These are phyloP conservation scores for Asterella californica DNA, from an alignment of 225 moss, liverwort and hornwort genomes.

Conservation along the genomic window DNA sequence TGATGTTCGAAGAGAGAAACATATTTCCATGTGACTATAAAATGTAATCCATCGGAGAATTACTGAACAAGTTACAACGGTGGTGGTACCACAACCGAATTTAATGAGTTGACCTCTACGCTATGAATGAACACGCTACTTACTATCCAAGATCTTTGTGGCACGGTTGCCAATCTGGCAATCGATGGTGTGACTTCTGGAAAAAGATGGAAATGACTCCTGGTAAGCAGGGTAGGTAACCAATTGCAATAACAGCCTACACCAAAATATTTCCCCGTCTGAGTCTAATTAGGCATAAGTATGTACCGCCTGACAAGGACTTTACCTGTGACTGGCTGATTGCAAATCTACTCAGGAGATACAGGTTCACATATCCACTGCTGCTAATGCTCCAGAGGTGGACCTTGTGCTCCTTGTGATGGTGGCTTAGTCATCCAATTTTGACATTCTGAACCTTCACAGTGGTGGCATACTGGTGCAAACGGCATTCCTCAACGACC, in stretches of 20 bases:
- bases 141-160: not conserved
- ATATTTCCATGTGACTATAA: not conserved
- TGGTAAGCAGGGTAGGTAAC: not conserved
- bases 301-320: not conserved
- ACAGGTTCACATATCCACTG: not conserved
- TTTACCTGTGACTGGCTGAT: not conserved
- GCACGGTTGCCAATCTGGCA: slow-evolving; percentile 11
- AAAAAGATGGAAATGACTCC: not conserved
- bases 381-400: not conserved
- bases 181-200: not conserved
- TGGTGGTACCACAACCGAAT: slow-evolving; percentile 5
- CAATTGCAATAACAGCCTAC: not conserved
- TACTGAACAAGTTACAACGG: slow-evolving; percentile 4
- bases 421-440: not conserved
- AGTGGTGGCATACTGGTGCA: not conserved
- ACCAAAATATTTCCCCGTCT: not conserved
- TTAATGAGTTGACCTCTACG: slow-evolving; percentile 3
- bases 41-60: not conserved
- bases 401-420: not conserved
- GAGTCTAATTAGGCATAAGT: not conserved
- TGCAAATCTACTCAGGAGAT: not conserved
- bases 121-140: slow-evolving; percentile 2
- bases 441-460: not conserved
- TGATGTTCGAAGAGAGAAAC: not conserved
- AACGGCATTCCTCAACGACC: not conserved